These are phyloP conservation scores for Neoboletus brunneissimus DNA, from an alignment of 768 basidiomycete species.

Conservation along the genomic window DNA sequence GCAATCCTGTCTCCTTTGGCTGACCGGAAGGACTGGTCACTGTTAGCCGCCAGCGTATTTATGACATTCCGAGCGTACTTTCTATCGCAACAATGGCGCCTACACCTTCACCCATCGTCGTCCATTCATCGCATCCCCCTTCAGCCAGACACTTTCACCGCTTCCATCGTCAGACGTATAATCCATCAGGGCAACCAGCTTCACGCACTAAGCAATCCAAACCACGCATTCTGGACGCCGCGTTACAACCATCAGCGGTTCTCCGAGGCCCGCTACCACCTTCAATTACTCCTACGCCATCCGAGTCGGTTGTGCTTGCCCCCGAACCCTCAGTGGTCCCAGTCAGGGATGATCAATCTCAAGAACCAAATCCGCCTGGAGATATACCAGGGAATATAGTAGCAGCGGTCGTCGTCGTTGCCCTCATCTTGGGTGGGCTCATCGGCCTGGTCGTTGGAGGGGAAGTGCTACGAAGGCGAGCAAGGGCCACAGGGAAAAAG, in stretches of 20 bases:
- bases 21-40: conserved; percentile 11
- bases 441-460: conserved; percentile 29
- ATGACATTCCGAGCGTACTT: conserved; percentile 12
- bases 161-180: conserved; percentile 17
- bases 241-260: conserved; percentile 7
- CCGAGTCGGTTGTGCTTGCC: conserved; percentile 2
- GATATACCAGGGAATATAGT: conserved; percentile 21
- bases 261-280: conserved; percentile 3
- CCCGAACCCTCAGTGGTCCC: conserved; percentile 8
- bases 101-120: conserved; percentile 6
- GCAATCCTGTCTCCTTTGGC: conserved; percentile 8
- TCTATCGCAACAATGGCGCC: conserved; percentile 23
- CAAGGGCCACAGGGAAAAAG: neutral
- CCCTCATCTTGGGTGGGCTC: conserved; percentile 29
- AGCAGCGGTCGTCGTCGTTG: conserved; percentile 20
- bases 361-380: neutral
- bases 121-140: conserved; percentile 1
- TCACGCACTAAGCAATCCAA: neutral
- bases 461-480: conserved; percentile 22
- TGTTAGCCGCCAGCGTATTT: conserved; percentile 29
- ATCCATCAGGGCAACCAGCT: neutral
- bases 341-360: neutral
- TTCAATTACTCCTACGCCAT: conserved; percentile 1
- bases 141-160: conserved; percentile 10
- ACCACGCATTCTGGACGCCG: conserved; percentile 7